These are phyloP conservation scores for Oenanthe javanica DNA, from an alignment of 140 eudicot species.

Conservation along the genomic window DNA sequence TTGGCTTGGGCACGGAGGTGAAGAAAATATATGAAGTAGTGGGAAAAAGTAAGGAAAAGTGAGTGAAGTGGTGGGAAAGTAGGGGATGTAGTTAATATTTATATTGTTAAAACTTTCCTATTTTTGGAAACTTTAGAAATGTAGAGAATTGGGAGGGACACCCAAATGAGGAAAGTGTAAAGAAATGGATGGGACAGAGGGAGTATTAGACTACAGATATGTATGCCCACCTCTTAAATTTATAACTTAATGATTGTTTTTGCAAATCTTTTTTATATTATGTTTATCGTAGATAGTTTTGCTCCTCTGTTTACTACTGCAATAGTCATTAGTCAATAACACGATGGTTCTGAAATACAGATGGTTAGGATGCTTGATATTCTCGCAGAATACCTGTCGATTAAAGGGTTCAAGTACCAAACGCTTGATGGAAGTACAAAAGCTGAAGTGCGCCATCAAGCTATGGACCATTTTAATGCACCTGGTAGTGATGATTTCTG, in stretches of 20 bases:
- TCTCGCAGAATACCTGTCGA: conserved; percentile 85
- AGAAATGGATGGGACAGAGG: too few relatives aligned
- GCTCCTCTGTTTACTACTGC: not conserved
- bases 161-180: too few relatives aligned
- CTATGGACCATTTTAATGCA: conserved; percentile 99
- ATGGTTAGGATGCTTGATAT: conserved; percentile 99
- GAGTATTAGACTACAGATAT: not conserved
- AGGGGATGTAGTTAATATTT: too few relatives aligned
- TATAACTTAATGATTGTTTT: not conserved
- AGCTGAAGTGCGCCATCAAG: conserved; percentile 93
- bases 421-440: conserved; percentile 99
- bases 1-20: too few relatives aligned
- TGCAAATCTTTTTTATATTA: not conserved
- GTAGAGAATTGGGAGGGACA: too few relatives aligned
- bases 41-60: too few relatives aligned
- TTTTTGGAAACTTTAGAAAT: too few relatives aligned
- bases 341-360: conserved; percentile 33
- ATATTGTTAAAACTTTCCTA: too few relatives aligned
- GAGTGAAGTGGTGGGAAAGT: too few relatives aligned
- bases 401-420: conserved; percentile 94
- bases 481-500: conserved; percentile 99
- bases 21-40: too few relatives aligned
- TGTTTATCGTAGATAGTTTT: not conserved
- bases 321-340: not conserved
- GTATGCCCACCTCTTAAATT: not conserved